phyloP scores from a whole-genome alignment of 345 rosid genomes.

The Excoecaria cochinchinensis region DNA sequence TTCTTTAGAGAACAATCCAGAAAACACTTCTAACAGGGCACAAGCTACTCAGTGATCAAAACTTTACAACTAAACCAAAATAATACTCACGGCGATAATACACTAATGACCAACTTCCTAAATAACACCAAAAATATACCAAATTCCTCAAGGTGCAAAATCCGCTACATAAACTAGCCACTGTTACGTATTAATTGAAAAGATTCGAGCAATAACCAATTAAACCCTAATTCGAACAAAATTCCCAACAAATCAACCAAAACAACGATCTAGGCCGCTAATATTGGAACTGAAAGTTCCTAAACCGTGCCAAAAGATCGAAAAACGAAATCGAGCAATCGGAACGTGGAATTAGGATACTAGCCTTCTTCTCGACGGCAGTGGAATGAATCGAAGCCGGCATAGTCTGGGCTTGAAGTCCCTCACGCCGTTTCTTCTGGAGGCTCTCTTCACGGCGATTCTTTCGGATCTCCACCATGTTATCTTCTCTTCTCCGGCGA shows the following conservation, averaged over 20 bases:
- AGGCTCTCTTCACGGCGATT: constrained; percentile 80
- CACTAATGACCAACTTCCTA: background rate
- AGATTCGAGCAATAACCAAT: background rate
- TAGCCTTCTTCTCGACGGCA: constrained; percentile 66
- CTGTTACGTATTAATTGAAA: background rate
- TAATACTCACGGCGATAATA: background rate
- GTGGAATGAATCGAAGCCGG: constrained; percentile 43
- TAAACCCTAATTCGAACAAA: background rate
- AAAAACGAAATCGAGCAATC: constrained; percentile 2
- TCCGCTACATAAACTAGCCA: background rate
- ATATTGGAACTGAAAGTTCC: background rate
- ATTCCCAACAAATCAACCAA: background rate
- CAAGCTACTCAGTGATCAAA: background rate
- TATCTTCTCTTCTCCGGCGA: constrained; percentile 80
- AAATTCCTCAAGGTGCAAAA: background rate
- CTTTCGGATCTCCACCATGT: constrained; percentile 95
- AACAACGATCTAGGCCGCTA: background rate
- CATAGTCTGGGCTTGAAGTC: constrained; percentile 53
- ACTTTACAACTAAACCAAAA: background rate
- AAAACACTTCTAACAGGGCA: background rate
- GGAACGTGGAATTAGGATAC: background rate
- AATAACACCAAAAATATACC: background rate
- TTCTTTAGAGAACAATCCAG: too few relatives aligned
- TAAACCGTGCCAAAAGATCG: background rate
- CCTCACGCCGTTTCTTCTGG: constrained; percentile 85